Evolutionary conservation across 441 rosid genomes (phyloP), one percentile per base, ranked within the genome.

Genomic region (Syzygium syzygioides): DNA sequence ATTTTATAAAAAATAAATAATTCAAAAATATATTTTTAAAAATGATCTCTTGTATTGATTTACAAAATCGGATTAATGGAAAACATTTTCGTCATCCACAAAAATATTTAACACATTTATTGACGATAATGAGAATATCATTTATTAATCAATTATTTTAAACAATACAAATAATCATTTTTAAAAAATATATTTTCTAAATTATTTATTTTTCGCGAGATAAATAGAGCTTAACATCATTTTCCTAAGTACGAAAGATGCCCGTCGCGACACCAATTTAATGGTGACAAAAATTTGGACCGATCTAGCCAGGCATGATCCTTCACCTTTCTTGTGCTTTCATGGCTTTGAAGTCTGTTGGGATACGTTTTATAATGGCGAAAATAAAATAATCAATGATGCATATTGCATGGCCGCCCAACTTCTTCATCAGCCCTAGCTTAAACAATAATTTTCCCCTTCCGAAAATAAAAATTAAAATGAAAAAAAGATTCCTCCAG

Each of bases 61-160:
- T 0, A 0, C 0, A 59, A 59, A 57, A 59, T 26, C 12, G 0
- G 13, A 59, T 0, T 1, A 59, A 12, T 3, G 3, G 8, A 59
- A 59, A 5, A 11, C 2, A 28, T 12, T 59, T 59, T 59, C 1
- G 13, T 26, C 7, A 3, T 6, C 15, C 4, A 59, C 13, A 1
- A 60, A 28, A 60, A 26, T 60, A 11, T 60, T 52, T 28, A 12
- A 60, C 0, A 28, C 4, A 60, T 28, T 60, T 60, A 28, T 28
- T 28, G 12, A 4, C 0, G 1, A 59, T 28, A 59, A 59, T 59
- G 13, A 57, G 26, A 59, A 12, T 26, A 26, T 12, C 12, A 60
- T 60, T 56, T 1, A 56, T 56, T 26, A 26, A 28, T 0, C 25
- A 60, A 60, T 60, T 5, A 28, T 60, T 28, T 28, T 0, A 28